Evolutionary conservation across 1,139 yeast genomes (phyloP).

Genomic region (Pichia sp.): DNA sequence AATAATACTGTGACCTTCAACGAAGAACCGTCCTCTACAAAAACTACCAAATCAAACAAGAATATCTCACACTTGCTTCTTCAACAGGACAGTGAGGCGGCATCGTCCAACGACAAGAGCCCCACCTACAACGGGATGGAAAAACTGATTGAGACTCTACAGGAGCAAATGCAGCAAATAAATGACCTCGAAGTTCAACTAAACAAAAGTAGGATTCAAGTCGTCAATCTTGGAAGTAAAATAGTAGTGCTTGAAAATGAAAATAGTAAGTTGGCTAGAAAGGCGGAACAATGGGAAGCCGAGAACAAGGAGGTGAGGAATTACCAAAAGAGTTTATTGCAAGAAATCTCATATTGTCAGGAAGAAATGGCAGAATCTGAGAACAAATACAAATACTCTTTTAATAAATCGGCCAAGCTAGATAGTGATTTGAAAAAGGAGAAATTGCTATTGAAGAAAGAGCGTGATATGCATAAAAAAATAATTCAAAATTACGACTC

Average conservation of each 20-base stretch:
- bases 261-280: slow-evolving; percentile 5
- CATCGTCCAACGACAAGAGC: background rate
- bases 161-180: slow-evolving; percentile 2
- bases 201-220: slow-evolving; percentile 2
- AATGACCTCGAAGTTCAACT: slow-evolving; percentile 2
- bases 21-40: background rate
- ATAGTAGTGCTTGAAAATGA: slow-evolving; percentile 11
- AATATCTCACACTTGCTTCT: slow-evolving; percentile 5
- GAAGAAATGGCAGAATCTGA: background rate
- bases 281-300: background rate
- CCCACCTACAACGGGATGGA: background rate
- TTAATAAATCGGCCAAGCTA: background rate
- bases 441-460: slow-evolving; percentile 4
- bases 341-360: background rate
- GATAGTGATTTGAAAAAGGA: slow-evolving; percentile 7
- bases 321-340: background rate
- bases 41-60: slow-evolving; percentile 1
- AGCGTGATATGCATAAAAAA: slow-evolving; percentile 7
- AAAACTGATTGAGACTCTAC: background rate
- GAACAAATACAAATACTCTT: background rate
- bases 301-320: background rate
- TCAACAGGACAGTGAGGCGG: background rate
- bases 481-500: slow-evolving; percentile 4
- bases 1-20: background rate
- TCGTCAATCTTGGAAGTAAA: slow-evolving; percentile 5